A percentile compares a stretch with the other conserved stretches of the same genome.
These are phyloP conservation scores for Fusarium floridanum DNA, from an alignment of 2,329 filamentous ascomycete genomes.

Conservation along the genomic window DNA sequence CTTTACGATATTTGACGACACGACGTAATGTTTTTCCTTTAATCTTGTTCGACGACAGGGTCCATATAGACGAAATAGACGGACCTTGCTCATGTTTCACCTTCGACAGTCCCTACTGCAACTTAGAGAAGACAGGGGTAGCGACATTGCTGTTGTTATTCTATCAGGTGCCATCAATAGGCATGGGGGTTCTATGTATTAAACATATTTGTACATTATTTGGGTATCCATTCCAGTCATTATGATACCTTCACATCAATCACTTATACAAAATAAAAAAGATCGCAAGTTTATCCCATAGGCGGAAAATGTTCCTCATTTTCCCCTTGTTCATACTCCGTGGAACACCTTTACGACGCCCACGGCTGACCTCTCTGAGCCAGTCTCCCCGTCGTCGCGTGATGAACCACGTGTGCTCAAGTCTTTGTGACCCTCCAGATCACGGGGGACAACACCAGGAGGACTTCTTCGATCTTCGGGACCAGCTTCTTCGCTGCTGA, in stretches of 20 bases:
- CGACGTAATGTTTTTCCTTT: neutral
- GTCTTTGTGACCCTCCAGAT: slow-evolving; percentile 36
- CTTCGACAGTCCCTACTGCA: neutral
- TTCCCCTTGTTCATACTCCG: slow-evolving; percentile 35
- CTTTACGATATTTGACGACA: neutral
- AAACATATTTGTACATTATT: slow-evolving; percentile 5
- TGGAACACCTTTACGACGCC: slow-evolving; percentile 47
- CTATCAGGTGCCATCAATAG: neutral
- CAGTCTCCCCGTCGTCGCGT: slow-evolving; percentile 42
- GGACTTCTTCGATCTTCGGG: slow-evolving; percentile 38
- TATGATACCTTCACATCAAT: slow-evolving; percentile 13
- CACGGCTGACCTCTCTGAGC: slow-evolving; percentile 43
- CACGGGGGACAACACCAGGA: slow-evolving; percentile 35
- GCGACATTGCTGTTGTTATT: slow-evolving; percentile 10
- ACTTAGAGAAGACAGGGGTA: neutral
- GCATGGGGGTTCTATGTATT: slow-evolving; percentile 2
- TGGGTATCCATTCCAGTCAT: slow-evolving; percentile 8
- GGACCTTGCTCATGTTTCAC: neutral
- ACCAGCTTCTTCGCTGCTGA: slow-evolving; percentile 43
- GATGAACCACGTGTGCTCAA: slow-evolving; percentile 28
- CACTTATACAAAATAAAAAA: slow-evolving; percentile 12
- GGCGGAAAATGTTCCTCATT: neutral
- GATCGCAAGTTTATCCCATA: neutral
- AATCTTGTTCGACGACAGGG: neutral
- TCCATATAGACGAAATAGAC: neutral